Evolutionary conservation across 352 stramenopile species (phyloP).

Genomic region (Pythium aristosporum): DNA sequence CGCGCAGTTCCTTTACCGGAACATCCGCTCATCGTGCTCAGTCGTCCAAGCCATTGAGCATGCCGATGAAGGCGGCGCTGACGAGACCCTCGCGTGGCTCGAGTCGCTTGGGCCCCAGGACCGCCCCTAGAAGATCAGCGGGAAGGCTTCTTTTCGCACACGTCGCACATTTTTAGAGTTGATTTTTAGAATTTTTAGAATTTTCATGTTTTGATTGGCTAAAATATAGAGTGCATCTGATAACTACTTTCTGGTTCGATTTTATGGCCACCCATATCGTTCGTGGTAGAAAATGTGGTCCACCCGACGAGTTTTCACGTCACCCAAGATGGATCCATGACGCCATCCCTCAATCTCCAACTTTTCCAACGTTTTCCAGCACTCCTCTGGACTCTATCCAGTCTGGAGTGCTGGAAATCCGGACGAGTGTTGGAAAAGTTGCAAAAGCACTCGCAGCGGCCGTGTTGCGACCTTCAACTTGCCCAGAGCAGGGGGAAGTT

Average conservation of each 20-base stretch:
- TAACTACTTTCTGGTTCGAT: no score
- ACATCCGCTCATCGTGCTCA: slow-evolving; percentile 45
- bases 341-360: slow-evolving; percentile 18
- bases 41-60: slow-evolving; percentile 61
- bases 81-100: slow-evolving; percentile 62
- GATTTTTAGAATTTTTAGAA: slow-evolving; percentile 11
- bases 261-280: not conserved
- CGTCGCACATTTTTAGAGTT: slow-evolving; percentile 24
- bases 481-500: not conserved
- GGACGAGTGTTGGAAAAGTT: no score
- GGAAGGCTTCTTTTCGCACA: slow-evolving; percentile 2
- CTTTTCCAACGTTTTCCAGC: not conserved
- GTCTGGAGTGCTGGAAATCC: no score
- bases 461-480: slow-evolving; percentile 10
- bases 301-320: slow-evolving; percentile 10
- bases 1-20: slow-evolving; percentile 45
- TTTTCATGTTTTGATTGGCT: slow-evolving; percentile 30
- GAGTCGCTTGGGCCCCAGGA: slow-evolving; percentile 30
- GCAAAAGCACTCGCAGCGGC: no score
- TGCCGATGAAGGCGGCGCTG: slow-evolving; percentile 57
- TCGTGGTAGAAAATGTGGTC: slow-evolving; percentile 13
- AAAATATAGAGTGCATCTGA: slow-evolving; percentile 21
- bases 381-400: no score
- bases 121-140: slow-evolving; percentile 3
- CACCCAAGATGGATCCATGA: slow-evolving; percentile 12